Base-by-base conservation (phyloP, 805 yeast species). In the Barnettozyma populi region DNA sequence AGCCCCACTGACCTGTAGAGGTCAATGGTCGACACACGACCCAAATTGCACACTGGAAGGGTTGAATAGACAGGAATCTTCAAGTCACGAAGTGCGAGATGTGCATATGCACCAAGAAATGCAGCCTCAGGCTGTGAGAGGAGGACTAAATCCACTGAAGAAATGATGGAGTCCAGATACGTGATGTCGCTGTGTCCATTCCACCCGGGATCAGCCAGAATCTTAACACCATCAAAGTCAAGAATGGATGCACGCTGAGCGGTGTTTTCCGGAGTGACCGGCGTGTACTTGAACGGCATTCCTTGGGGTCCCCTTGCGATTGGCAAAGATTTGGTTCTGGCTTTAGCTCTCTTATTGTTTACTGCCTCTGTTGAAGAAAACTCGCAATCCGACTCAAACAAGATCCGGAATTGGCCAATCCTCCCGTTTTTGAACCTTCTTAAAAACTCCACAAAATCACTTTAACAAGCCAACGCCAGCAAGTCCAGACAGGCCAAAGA, bases 121-220 rank as follows among this genome's bases (percentile, higher is more conserved):
- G 83, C 82, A 1, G 82, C 72, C 0, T 96, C 82, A 1, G 97
- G 83, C 55, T 94, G 98, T 2, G 97, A 89, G n/a, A 94, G 66
- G 2, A 94, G 63, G 2, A 94, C 78, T 19, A 85, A 64, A 56
- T 89, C 90, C 3, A 86, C 73, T 27, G 77, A 66, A 2, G 72
- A 62, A 2, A 77, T 67, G 9, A 75, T 57, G 0, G 62, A 54
- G 8, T 75, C 74, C 55, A 80, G 63, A 51, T 67, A 73, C 1
- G 70, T 60, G 1, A 76, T 52, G 41, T 70, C 70, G 2, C 70
- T 57, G 10, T 61, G 53, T 2, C 87, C 86, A 57, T 80, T 78
- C 92, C 92, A 86, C 2, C 83, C 79, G 0, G 90, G 90, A 55
- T 86, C 94, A 0, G 88, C 82, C 41, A 84, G 60, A 2, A 84